Evolutionary conservation across 371 early-diverging fungal species (phyloP).

Genomic region (Coemansia sp.): DNA sequence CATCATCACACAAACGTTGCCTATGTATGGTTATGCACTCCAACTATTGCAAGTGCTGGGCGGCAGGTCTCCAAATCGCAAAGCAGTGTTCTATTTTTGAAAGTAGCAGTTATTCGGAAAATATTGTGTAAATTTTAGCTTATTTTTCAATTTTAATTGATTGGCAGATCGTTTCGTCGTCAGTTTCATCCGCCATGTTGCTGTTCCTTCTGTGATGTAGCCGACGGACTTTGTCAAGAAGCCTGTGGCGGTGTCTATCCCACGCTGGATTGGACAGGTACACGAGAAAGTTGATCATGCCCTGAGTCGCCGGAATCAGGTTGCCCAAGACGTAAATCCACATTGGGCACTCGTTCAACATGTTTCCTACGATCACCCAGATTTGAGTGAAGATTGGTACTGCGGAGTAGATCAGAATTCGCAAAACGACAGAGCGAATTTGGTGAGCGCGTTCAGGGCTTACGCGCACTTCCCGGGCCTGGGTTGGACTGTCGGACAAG

Average conservation of each 20-base stretch:
- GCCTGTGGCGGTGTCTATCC: constrained; percentile 11
- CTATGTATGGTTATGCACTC: too few relatives aligned
- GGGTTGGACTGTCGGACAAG: not conserved
- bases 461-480: not conserved
- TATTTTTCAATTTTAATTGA: constrained; percentile 7
- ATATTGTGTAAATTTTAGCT: not conserved
- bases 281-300: constrained; percentile 35
- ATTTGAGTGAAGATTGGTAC: constrained; percentile 38
- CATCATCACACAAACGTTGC: too few relatives aligned
- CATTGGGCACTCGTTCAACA: constrained; percentile 26
- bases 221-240: not conserved
- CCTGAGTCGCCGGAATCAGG: constrained; percentile 37
- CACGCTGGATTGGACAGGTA: constrained; percentile 26
- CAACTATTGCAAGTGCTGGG: too few relatives aligned
- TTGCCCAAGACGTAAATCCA: constrained; percentile 42
- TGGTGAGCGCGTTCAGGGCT: constrained; percentile 7
- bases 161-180: not conserved
- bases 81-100: too few relatives aligned
- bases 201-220: not conserved
- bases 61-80: too few relatives aligned
- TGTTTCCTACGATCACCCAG: constrained; percentile 42
- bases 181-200: not conserved
- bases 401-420: constrained; percentile 22
- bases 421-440: constrained; percentile 16
- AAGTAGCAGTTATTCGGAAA: too few relatives aligned